phyloP scores from a whole-genome alignment of 1,284 basidiomycete genomes.

The Naganishia albida region DNA sequence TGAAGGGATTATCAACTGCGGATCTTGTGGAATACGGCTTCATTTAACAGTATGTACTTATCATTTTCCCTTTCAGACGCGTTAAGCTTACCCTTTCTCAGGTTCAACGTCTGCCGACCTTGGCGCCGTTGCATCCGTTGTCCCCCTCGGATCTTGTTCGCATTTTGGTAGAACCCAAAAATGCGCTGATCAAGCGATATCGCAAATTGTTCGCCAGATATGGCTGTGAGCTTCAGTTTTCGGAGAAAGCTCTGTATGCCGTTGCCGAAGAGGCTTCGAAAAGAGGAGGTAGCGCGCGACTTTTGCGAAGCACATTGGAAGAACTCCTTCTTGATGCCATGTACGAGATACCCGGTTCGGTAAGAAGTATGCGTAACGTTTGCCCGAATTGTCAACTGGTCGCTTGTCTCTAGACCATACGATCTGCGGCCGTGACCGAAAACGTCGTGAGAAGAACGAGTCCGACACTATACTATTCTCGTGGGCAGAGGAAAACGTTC shows the following conservation, averaged over 20 bases:
- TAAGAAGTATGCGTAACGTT: conserved; percentile 57
- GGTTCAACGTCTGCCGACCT: conserved; percentile 81
- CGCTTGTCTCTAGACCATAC: conserved; percentile 57
- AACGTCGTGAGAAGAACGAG: conserved; percentile 59
- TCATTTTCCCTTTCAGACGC: neutral
- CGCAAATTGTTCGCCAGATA: conserved; percentile 65
- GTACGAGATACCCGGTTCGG: conserved; percentile 76
- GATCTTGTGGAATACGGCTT: conserved; percentile 88
- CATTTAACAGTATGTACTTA: conserved; percentile 69
- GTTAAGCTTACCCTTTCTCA: conserved; percentile 10
- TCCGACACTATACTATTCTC: conserved; percentile 63
- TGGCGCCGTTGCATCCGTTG: conserved; percentile 78
- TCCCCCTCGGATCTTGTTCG: conserved; percentile 73
- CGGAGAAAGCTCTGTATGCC: conserved; percentile 56
- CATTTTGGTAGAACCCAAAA: conserved; percentile 86
- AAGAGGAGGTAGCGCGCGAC: conserved; percentile 84
- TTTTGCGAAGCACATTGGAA: conserved; percentile 86
- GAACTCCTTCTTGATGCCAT: conserved; percentile 80
- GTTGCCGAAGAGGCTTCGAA: conserved; percentile 76
- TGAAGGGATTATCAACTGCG: conserved; percentile 48
- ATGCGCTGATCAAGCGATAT: conserved; percentile 87
- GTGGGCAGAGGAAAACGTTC: conserved; percentile 61
- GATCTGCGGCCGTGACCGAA: conserved; percentile 65
- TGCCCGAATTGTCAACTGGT: neutral
- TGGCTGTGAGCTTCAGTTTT: conserved; percentile 52